Conservation (phyloP, 2,329 filamentous ascomycete genomes). For the Neofusicoccum sp. region DNA sequence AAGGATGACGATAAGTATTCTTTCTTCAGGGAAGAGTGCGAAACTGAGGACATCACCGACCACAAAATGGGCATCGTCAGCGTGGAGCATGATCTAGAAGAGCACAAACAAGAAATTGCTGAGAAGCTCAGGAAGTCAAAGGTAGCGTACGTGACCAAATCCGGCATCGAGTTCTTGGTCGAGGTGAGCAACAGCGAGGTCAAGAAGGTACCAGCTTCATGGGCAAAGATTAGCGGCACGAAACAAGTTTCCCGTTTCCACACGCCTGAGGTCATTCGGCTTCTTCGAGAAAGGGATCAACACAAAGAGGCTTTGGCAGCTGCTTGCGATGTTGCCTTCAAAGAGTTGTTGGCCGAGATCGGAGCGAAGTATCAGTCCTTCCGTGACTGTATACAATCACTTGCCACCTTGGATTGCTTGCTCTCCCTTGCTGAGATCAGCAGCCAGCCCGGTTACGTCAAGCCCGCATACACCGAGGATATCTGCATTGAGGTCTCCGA, state of each 20-base stretch:
- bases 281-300: constrained; percentile 86
- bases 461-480: constrained; percentile 66
- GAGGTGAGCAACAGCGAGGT: constrained; percentile 83
- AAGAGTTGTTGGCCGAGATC: constrained; percentile 67
- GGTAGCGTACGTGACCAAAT: constrained; percentile 76
- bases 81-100: constrained; percentile 83
- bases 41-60: constrained; percentile 84
- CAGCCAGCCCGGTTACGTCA: constrained; percentile 80
- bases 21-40: constrained; percentile 85
- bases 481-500: constrained; percentile 68
- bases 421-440: constrained; percentile 83
- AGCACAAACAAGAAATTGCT: constrained; percentile 70
- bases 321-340: constrained; percentile 84
- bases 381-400: constrained; percentile 80
- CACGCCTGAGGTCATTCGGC: constrained; percentile 80
- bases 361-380: constrained; percentile 83
- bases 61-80: constrained; percentile 92
- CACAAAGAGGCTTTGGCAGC: constrained; percentile 91
- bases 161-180: constrained; percentile 91
- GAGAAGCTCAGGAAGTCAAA: constrained; percentile 67
- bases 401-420: constrained; percentile 86
- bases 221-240: constrained; percentile 91
- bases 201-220: constrained; percentile 87
- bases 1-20: constrained; percentile 86
- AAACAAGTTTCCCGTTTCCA: constrained; percentile 92